Base-by-base conservation (phyloP, 192 early-diverging fungal genomes). In the Linnemannia zychae region DNA sequence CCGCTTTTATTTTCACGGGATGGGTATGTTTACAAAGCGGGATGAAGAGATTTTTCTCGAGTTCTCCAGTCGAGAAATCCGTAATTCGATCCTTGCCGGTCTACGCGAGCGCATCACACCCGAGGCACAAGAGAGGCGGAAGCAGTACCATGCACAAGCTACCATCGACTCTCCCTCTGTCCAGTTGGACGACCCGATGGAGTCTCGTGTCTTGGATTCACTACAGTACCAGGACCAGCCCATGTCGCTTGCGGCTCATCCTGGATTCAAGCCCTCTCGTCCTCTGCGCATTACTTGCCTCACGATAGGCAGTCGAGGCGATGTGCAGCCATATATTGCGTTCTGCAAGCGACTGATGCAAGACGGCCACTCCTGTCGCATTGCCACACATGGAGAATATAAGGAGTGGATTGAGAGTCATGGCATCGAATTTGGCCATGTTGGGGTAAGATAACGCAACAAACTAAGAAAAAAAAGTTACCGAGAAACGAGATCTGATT, bases 271-370 rank as follows among this genome's bases (percentile, higher is more conserved):
- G 48, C 88, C 88, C 18, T 82, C 87, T 15, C 81, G 79, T 49
- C 75, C 90, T 34, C 72, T 93, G 33, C 93, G 90, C 40, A 85
- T 94, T 60, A 94, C 93, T 3, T 91, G 87, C 52, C 57, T 94
- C 15, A 95, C 94, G 7, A 92, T 95, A 80, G 94, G 94, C 16
- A 91, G 92, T 13, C 89, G 94, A 65, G 94, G 94, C 11, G 94
- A 95, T 81, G 93, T 95, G 16, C 94, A 95, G 68, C 93, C 93
- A 20, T 83, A 83, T 34, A 90, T 95, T 81, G 92, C 93, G 7
- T 89, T 94, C 11, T 89, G 93, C 76, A 94, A 94, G 75, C 87
- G 87, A 15, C 69, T 95, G 18, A 88, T 88, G 79, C 81, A 88
- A 40, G 87, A 92, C 37, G 93, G 93, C 1, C 93, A 95, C 60